These are phyloP conservation scores for Penicillium concentricum DNA, from an alignment of 2,329 filamentous ascomycete species.

Conservation along the genomic window DNA sequence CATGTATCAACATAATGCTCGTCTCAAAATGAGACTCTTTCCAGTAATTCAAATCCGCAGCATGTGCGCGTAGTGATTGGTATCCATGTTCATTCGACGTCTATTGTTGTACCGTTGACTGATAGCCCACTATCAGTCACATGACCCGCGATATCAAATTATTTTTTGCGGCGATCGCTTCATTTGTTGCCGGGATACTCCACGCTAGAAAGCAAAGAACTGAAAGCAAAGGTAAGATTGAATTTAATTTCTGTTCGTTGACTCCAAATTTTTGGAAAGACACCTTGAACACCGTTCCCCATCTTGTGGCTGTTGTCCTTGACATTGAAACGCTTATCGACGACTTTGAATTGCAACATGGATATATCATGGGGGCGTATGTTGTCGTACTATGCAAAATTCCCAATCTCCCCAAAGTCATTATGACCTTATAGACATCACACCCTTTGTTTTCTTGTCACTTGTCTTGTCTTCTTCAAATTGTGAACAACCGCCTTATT, in stretches of 20 bases:
- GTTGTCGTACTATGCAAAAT: background rate
- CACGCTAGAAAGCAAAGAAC: conserved; percentile 8
- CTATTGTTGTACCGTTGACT: background rate
- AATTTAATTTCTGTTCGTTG: background rate
- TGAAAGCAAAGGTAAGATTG: conserved; percentile 19
- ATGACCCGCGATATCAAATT: conserved; percentile 25
- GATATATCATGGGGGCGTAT: conserved; percentile 12
- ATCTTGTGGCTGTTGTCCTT: conserved; percentile 1
- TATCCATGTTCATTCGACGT: background rate
- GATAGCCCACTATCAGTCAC: conserved; percentile 21
- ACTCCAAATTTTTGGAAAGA: background rate
- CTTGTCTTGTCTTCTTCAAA: background rate
- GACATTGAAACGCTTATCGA: conserved; percentile 16
- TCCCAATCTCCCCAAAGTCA: background rate
- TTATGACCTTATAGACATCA: background rate
- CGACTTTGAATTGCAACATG: background rate
- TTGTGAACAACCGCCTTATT: background rate
- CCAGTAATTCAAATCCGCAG: background rate
- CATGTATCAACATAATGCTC: conserved; percentile 9
- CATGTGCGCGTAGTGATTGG: background rate
- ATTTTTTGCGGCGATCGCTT: conserved; percentile 20
- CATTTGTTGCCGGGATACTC: conserved; percentile 10
- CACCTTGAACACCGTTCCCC: no score
- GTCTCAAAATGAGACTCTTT: background rate
- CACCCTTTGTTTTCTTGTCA: background rate